Base-by-base conservation (phyloP, 2,329 filamentous ascomycete genomes). In the Endothia cerciana region DNA sequence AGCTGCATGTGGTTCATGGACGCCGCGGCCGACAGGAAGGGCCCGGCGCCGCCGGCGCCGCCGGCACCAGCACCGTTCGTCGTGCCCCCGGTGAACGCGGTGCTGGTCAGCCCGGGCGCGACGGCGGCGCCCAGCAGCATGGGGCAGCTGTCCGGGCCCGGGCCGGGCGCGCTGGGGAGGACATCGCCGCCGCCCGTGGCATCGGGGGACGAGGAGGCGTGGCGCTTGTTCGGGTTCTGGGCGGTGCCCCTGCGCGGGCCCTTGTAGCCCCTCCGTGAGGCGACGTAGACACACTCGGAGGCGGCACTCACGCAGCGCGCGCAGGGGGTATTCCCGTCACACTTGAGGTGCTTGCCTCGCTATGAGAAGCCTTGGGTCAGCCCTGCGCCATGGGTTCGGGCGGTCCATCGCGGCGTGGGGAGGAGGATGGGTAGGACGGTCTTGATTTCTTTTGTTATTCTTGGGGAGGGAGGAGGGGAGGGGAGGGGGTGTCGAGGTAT, bases 221-320 rank as follows among this genome's bases (percentile, higher is more conserved):
- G 82, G 22, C 81, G 80, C 74, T 85, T 86, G 73, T 82, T 81
- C 11, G 80, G 78, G 71, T 81, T 85, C 65, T 76, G 77, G 69
- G 69, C 77, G 71, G 69, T 77, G 74, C 72, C 81, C 73, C 83
- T 84, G n/a, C 85, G 81, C 1, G 85, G 86, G 17, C 89, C 89
- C 76, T 91, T 92, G 79, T 91, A 92, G 38, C 91, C 91, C 68
- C 91, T 86, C 53, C 91, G 87, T 47, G 90, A 93, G 55, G 89
- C 87, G 59, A 92, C 86, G 74, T 92, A 93, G 72, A 88, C 79
- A 75, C 91, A 94, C 58, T 89, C 82, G 22, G 82, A 78, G 64
- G 84, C 83, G 58, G 53, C 41, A 53, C 61, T 47, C 28, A 79
- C 78, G 76, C 91, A 94, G 63, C 91, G 87, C 57, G 85, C 83